Percentiles rank a stretch among this genome's conserved stretches.
These are phyloP conservation scores for Rhodofomes roseus DNA, from an alignment of 1,284 basidiomycete species.

Conservation along the genomic window DNA sequence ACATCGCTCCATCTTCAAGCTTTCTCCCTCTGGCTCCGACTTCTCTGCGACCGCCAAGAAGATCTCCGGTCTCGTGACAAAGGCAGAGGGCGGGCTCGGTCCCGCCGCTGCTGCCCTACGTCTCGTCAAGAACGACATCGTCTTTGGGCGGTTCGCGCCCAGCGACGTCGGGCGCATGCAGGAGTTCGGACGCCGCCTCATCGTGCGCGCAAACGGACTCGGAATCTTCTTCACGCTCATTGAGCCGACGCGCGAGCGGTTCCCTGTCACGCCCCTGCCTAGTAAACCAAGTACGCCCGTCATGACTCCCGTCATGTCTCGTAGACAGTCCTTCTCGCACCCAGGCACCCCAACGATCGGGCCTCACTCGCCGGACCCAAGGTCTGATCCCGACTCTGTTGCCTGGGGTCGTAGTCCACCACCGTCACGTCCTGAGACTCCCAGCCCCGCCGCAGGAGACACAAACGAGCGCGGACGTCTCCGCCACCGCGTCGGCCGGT, in stretches of 20 bases:
- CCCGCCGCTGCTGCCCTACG: conserved; percentile 51
- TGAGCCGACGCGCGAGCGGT: conserved; percentile 55
- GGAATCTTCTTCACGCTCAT: conserved; percentile 59
- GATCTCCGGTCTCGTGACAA: conserved; percentile 36
- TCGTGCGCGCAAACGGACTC: conserved; percentile 63
- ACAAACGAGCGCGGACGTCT: not conserved
- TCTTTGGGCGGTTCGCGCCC: conserved; percentile 62
- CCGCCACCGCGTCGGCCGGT: conserved; percentile 9
- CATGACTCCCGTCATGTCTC: conserved; percentile 21
- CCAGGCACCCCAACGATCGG: not conserved
- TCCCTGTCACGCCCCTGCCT: conserved; percentile 48
- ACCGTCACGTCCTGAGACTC: conserved; percentile 1
- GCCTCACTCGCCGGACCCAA: conserved; percentile 3
- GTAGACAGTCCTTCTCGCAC: conserved; percentile 11
- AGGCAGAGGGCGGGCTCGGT: conserved; percentile 53
- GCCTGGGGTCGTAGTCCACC: not conserved
- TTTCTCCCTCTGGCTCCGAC: conserved; percentile 40
- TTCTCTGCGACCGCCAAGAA: conserved; percentile 37
- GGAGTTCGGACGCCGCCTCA: conserved; percentile 44
- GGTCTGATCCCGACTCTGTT: not conserved
- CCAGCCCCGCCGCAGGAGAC: conserved; percentile 1
- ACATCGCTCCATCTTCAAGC: conserved; percentile 46
- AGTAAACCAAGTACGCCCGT: conserved; percentile 39
- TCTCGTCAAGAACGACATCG: conserved; percentile 60
- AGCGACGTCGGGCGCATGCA: conserved; percentile 57